These are phyloP conservation scores for Penicillium hesseltinei DNA, from an alignment of 2,329 filamentous ascomycete species.

Conservation along the genomic window DNA sequence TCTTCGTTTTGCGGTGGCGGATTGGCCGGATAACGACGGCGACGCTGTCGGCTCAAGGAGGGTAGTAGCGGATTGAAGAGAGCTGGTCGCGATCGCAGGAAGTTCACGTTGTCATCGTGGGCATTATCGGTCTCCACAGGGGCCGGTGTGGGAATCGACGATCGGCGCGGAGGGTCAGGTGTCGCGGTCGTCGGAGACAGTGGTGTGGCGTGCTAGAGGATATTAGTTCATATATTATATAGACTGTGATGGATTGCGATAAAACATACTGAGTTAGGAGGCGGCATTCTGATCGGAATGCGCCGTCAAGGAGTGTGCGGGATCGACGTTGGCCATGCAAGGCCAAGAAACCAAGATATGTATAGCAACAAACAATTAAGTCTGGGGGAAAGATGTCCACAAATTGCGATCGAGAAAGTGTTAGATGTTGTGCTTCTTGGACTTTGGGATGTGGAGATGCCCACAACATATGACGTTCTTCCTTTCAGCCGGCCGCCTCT, in stretches of 20 bases:
- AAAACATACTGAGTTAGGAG: constrained; percentile 45
- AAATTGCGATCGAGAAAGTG: not conserved
- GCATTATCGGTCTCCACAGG: constrained; percentile 48
- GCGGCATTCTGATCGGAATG: constrained; percentile 23
- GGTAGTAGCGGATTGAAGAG: constrained; percentile 25
- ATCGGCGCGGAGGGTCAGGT: constrained; percentile 46
- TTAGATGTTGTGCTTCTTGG: not conserved
- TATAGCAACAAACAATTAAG: not conserved
- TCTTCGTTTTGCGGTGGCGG: constrained; percentile 29
- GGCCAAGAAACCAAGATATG: not conserved
- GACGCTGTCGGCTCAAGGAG: constrained; percentile 32
- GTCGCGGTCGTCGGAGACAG: constrained; percentile 29
- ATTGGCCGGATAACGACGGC: constrained; percentile 29
- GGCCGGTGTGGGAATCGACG: constrained; percentile 46
- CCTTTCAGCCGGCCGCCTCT: constrained; percentile 8
- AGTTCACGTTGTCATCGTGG: constrained; percentile 51
- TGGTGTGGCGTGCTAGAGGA: constrained; percentile 28
- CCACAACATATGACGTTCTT: constrained; percentile 13
- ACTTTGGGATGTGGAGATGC: constrained; percentile 1
- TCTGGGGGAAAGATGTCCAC: not conserved
- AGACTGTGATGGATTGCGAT: not conserved
- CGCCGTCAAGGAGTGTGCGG: constrained; percentile 9
- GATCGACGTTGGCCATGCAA: constrained; percentile 10
- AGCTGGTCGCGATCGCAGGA: constrained; percentile 46
- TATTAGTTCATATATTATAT: not conserved